phyloP scores from a whole-genome alignment of 306 rosid genomes.

The Citrullus colocynthis region DNA sequence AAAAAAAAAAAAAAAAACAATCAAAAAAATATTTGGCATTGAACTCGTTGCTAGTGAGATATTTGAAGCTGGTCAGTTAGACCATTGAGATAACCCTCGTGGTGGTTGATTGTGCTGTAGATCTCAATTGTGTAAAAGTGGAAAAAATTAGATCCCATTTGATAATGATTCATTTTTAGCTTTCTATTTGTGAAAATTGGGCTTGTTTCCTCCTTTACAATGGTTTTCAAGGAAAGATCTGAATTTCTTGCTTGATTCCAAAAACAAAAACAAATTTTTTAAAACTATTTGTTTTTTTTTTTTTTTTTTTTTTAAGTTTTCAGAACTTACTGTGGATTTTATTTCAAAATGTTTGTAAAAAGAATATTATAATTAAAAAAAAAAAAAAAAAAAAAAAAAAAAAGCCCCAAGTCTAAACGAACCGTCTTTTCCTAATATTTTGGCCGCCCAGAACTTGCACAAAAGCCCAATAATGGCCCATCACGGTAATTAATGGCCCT shows the following conservation, averaged over 20 bases:
- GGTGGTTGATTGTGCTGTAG: neutral
- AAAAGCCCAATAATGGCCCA: no score
- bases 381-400: no score
- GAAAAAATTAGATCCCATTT: neutral
- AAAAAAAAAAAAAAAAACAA: neutral
- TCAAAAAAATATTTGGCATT: neutral
- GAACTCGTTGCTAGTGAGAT: neutral
- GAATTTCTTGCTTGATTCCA: neutral
- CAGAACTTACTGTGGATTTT: neutral
- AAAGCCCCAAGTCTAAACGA: no score
- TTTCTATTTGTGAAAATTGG: no score
- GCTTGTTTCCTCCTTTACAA: neutral
- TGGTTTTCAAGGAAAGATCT: neutral
- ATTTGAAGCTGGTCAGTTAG: neutral
- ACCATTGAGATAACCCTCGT: neutral
- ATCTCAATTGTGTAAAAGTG: neutral
- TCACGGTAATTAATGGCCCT: no score
- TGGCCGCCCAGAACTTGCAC: no score
- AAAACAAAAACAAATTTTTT: no score
- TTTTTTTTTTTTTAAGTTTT: no score
- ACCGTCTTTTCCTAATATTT: no score
- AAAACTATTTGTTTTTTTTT: no score
- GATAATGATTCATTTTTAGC: no score
- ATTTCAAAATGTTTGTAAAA: neutral
- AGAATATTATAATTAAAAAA: no score